A percentile compares a stretch with the other conserved stretches of the same genome.
Conservation (phyloP, 768 basidiomycete species). For the Hydnomerulius pinastri region DNA sequence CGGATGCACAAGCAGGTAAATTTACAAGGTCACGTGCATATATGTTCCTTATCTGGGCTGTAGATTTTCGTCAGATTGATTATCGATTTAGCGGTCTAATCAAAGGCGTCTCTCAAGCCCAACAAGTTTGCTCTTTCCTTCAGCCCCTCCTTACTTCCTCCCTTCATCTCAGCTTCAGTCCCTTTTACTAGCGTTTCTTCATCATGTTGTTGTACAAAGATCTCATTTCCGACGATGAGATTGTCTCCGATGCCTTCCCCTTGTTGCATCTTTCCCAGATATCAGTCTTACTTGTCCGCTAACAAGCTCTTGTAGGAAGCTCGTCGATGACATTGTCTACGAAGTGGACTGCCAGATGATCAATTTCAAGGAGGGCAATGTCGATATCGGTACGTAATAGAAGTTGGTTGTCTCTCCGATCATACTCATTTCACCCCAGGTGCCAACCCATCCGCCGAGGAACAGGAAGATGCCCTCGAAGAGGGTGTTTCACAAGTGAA, state of each 20-base stretch:
- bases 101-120: too few species aligned
- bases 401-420: background rate
- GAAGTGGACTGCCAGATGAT: constrained; percentile 85
- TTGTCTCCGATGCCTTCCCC: constrained; percentile 93
- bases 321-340: constrained; percentile 73
- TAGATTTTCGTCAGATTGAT: constrained; percentile 17
- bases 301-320: constrained; percentile 54
- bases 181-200: constrained; percentile 1
- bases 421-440: constrained; percentile 47
- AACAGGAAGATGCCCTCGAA: constrained; percentile 77
- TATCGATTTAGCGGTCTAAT: constrained; percentile 12
- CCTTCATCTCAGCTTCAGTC: background rate
- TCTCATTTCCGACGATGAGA: constrained; percentile 79
- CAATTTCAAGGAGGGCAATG: constrained; percentile 70
- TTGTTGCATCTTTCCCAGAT: constrained; percentile 49
- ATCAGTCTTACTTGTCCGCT: constrained; percentile 8
- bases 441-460: constrained; percentile 92
- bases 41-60: background rate
- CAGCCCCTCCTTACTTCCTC: too few species aligned
- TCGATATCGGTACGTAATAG: constrained; percentile 77
- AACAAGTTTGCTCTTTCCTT: too few species aligned
- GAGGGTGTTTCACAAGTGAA: constrained; percentile 78
- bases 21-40: constrained; percentile 9
- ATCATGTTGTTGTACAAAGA: constrained; percentile 78
- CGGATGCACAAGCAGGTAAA: constrained; percentile 18